phyloP scores from a whole-genome alignment of 2,329 filamentous ascomycete species.

The Hypomyces rosellus region DNA sequence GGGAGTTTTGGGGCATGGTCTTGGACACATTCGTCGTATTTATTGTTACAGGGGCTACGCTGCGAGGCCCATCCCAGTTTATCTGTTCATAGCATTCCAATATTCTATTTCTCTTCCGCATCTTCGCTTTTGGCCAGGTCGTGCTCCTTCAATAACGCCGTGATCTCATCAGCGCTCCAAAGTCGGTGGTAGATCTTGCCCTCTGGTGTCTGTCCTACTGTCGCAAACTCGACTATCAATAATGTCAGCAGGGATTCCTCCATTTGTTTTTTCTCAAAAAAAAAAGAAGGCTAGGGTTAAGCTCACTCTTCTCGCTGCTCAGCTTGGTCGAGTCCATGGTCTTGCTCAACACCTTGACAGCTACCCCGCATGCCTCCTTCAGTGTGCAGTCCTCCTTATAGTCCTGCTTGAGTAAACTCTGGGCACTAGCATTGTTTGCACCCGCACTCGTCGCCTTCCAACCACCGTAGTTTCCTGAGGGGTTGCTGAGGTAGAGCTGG shows the following conservation, averaged over 20 bases:
- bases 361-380: slow-evolving; percentile 93
- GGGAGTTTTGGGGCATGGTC: background rate
- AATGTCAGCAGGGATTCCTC: slow-evolving; percentile 13
- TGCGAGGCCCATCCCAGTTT: slow-evolving; percentile 11
- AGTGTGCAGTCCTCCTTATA: slow-evolving; percentile 98
- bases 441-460: slow-evolving; percentile 99
- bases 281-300: background rate
- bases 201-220: slow-evolving; percentile 88
- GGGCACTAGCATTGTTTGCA: slow-evolving; percentile 95
- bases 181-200: slow-evolving; percentile 98
- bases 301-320: slow-evolving; percentile 96
- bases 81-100: background rate
- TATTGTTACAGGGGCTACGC: slow-evolving; percentile 12
- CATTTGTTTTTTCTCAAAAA: background rate
- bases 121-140: slow-evolving; percentile 84
- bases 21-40: slow-evolving; percentile 13
- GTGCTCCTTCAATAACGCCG: slow-evolving; percentile 87
- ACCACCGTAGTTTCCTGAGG: slow-evolving; percentile 95
- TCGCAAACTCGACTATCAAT: slow-evolving; percentile 84
- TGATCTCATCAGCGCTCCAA: slow-evolving; percentile 96
- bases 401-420: slow-evolving; percentile 96
- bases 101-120: slow-evolving; percentile 54
- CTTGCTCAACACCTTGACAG: slow-evolving; percentile 98
- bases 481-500: slow-evolving; percentile 98
- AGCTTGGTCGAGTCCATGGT: slow-evolving; percentile 99